Conservation (phyloP, 208 protist species). For the Angomonas deanei region DNA sequence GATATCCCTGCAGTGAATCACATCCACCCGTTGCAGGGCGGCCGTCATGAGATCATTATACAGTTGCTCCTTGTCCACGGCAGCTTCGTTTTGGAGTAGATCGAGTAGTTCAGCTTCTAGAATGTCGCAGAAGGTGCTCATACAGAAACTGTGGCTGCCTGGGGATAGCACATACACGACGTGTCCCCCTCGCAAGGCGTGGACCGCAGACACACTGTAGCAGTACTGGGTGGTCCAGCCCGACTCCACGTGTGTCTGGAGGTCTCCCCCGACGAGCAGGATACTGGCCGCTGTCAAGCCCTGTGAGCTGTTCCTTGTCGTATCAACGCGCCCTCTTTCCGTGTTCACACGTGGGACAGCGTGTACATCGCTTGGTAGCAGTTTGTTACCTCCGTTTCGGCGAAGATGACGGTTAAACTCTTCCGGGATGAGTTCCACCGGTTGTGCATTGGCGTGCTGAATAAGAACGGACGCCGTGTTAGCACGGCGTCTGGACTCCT, state of each 20-base stretch:
- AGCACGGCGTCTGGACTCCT: background rate
- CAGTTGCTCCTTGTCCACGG: background rate
- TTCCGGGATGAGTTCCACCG: background rate
- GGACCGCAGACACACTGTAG: slow-evolving; percentile 33
- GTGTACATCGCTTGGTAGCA: background rate
- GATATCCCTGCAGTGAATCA: slow-evolving; percentile 40
- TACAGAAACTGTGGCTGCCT: slow-evolving; percentile 10
- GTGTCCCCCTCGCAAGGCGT: slow-evolving; percentile 35
- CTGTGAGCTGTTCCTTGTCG: background rate
- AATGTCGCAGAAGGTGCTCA: background rate
- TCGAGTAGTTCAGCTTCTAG: background rate
- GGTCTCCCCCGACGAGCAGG: slow-evolving; percentile 18
- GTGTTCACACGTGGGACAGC: background rate
- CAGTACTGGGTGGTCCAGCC: slow-evolving; percentile 16
- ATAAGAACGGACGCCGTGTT: background rate
- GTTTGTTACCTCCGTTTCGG: background rate
- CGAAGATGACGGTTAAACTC: background rate
- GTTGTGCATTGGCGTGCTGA: background rate
- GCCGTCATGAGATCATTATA: slow-evolving; percentile 14
- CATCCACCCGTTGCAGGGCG: slow-evolving; percentile 36
- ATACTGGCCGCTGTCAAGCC: slow-evolving; percentile 11
- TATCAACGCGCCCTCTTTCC: background rate
- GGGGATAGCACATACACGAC: slow-evolving; percentile 45
- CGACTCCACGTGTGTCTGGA: slow-evolving; percentile 7
- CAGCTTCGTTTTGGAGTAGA: background rate